These are phyloP conservation scores for Populus pruinosa DNA, from an alignment of 345 rosid genomes.

Conservation along the genomic window DNA sequence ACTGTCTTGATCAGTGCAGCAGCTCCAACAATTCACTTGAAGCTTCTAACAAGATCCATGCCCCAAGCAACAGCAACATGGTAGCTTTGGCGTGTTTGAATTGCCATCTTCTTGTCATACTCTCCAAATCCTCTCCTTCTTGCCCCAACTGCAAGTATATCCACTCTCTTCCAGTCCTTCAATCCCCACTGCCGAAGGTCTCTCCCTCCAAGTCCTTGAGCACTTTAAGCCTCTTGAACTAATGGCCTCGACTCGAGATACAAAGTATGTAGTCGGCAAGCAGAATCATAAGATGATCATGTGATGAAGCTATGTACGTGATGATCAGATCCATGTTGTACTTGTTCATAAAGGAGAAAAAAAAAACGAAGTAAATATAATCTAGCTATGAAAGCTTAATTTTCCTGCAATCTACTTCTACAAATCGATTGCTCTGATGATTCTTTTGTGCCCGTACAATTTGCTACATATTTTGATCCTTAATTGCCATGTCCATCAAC, in stretches of 20 bases:
- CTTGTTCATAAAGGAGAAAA: neutral
- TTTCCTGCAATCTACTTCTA: neutral
- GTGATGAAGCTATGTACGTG: neutral
- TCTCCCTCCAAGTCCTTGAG: constrained; percentile 14
- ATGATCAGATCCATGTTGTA: neutral
- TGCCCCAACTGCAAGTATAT: constrained; percentile 57
- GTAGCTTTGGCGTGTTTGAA: constrained; percentile 49
- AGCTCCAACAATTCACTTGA: neutral
- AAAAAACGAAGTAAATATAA: neutral
- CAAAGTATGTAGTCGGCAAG: neutral
- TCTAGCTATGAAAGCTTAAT: neutral
- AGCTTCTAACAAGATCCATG: constrained; percentile 2
- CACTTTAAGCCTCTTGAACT: constrained; percentile 45
- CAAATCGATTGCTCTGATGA: neutral
- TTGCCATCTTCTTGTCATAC: constrained; percentile 52
- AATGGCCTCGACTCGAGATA: neutral
- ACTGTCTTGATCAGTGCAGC: neutral
- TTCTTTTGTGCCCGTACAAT: neutral
- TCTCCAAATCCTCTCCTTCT: constrained; percentile 45
- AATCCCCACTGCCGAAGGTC: constrained; percentile 17
- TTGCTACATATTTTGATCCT: neutral
- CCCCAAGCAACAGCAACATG: constrained; percentile 27
- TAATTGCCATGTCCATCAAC: neutral
- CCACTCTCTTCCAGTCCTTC: constrained; percentile 36
- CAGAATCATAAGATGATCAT: neutral